Conservation (phyloP, 805 yeast species). For the Candida tammaniensis region DNA sequence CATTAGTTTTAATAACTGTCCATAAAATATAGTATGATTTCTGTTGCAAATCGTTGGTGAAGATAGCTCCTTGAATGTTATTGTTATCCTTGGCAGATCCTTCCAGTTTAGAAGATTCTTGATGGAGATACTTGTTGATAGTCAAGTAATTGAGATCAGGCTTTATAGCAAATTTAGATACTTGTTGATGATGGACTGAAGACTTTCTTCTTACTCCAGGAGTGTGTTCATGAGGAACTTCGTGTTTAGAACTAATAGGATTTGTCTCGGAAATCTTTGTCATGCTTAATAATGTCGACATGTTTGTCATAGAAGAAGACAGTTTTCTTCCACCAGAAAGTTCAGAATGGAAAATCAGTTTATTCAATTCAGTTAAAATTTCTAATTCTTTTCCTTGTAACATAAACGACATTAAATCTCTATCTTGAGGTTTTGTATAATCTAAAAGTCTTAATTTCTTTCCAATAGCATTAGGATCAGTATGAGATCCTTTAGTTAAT, state of each 20-base stretch:
- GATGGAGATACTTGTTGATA: slow-evolving; percentile 2
- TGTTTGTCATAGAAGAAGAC: slow-evolving; percentile 31
- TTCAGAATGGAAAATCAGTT: slow-evolving; percentile 31
- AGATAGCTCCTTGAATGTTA: slow-evolving; percentile 34
- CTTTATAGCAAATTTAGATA: slow-evolving; percentile 33
- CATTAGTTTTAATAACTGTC: slow-evolving; percentile 18
- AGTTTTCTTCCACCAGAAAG: slow-evolving; percentile 28
- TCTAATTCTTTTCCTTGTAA: slow-evolving; percentile 34
- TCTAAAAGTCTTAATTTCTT: slow-evolving; percentile 28
- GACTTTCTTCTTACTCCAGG: slow-evolving; percentile 19
- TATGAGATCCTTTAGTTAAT: slow-evolving; percentile 9
- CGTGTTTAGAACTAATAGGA: slow-evolving; percentile 21
- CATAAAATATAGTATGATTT: slow-evolving; percentile 34
- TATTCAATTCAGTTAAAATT: slow-evolving; percentile 35
- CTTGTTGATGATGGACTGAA: slow-evolving; percentile 20
- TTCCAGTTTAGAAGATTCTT: slow-evolving; percentile 1
- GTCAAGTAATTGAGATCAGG: slow-evolving; percentile 16
- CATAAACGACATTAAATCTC: slow-evolving; percentile 27
- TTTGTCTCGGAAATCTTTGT: slow-evolving; percentile 19
- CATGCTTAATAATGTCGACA: slow-evolving; percentile 21
- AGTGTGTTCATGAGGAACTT: slow-evolving; percentile 3
- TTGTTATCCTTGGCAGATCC: slow-evolving; percentile 11
- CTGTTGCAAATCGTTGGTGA: slow-evolving; percentile 37
- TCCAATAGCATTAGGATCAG: slow-evolving; percentile 17
- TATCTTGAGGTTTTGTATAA: slow-evolving; percentile 22